Evolutionary conservation across 192 early-diverging fungal genomes (phyloP).

Genomic region (Rhizophlyctis rosea): DNA sequence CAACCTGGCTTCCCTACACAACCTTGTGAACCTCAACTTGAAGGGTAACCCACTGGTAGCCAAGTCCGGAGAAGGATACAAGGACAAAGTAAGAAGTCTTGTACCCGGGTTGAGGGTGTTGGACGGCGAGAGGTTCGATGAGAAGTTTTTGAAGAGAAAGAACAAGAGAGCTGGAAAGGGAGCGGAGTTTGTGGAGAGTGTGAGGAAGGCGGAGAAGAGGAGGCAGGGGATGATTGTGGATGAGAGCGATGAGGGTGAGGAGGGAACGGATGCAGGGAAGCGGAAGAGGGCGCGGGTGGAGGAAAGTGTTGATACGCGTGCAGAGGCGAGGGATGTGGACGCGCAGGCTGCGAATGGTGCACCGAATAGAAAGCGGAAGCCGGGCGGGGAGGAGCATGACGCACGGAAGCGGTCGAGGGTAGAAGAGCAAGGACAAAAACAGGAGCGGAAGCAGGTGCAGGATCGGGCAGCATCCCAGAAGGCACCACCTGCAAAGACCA

Average conservation of each 20-base stretch:
- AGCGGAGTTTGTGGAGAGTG: background rate
- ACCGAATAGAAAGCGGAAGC: background rate
- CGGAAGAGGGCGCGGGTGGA: background rate
- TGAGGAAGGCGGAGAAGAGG: background rate
- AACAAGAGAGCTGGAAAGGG: conserved; percentile 40
- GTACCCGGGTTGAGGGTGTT: conserved; percentile 66
- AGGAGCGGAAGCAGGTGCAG: background rate
- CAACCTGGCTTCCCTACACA: conserved; percentile 45
- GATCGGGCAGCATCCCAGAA: background rate
- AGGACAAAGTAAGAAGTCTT: conserved; percentile 26
- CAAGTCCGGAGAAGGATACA: conserved; percentile 15
- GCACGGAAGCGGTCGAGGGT: background rate
- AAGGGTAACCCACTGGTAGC: conserved; percentile 62
- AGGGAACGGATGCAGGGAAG: background rate
- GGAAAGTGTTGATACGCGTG: background rate
- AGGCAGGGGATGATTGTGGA: background rate
- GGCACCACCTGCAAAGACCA: background rate
- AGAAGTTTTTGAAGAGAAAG: conserved; percentile 63
- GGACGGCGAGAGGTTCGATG: conserved; percentile 74
- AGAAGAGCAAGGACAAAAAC: background rate
- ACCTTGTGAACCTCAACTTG: conserved; percentile 65
- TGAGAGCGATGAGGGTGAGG: background rate
- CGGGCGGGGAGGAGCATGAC: background rate
- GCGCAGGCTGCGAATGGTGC: background rate
- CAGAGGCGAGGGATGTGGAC: background rate